phyloP scores from a whole-genome alignment of 2,329 filamentous ascomycete genomes.

The Cladophialophora bantiana region DNA sequence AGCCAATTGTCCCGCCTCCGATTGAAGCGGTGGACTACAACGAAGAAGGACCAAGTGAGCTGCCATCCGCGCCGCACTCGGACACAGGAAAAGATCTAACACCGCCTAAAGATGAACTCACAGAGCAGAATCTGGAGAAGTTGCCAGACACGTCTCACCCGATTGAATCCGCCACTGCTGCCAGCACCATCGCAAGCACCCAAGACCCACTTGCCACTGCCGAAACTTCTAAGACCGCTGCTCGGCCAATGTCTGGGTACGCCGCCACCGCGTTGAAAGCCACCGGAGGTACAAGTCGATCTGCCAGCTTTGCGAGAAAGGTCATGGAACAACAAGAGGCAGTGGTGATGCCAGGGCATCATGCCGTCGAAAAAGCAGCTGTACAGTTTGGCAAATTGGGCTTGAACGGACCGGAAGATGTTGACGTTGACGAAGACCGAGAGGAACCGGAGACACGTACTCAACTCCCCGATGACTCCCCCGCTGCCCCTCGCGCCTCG shows the following conservation, averaged over 20 bases:
- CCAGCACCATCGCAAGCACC: conserved; percentile 87
- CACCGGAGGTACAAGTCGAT: conserved; percentile 68
- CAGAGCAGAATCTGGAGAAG: conserved; percentile 90
- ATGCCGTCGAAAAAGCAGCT: conserved; percentile 88
- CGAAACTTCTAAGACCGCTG: conserved; percentile 59
- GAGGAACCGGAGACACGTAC: conserved; percentile 95
- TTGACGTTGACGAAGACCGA: conserved; percentile 88
- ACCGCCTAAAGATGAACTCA: conserved; percentile 81
- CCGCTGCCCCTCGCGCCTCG: conserved; percentile 82
- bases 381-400: conserved; percentile 98
- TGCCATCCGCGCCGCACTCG: conserved; percentile 40
- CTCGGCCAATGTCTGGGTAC: conserved; percentile 73
- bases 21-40: conserved; percentile 48
- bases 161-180: conserved; percentile 79
- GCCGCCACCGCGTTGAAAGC: conserved; percentile 84
- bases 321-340: conserved; percentile 95
- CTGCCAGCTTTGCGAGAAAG: conserved; percentile 81
- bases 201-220: conserved; percentile 70
- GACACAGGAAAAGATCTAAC: conserved; percentile 53
- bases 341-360: conserved; percentile 97
- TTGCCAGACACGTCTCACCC: conserved; percentile 81
- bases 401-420: conserved; percentile 78
- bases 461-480: conserved; percentile 92
- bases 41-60: conserved; percentile 44
- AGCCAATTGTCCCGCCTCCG: conserved; percentile 46